Base-by-base conservation (phyloP, 345 rosid genomes). In the Eucalyptus globulus region DNA sequence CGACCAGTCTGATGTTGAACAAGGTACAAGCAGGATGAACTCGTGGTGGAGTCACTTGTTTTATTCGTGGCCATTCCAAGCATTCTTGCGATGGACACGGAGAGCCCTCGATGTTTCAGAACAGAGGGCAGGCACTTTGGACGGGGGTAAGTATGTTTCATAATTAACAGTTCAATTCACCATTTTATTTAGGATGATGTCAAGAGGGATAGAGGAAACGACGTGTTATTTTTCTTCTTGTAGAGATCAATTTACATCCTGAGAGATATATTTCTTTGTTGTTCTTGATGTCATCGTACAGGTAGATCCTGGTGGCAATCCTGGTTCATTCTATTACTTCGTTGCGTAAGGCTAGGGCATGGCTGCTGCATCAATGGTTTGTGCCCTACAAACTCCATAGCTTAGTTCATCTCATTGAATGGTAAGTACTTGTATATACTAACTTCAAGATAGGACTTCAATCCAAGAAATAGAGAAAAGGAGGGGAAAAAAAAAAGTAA, bases 261-360 rank as follows among this genome's bases (percentile, higher is more conserved):
- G 14, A 37, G 44, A 69, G 80, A 34, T 31, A 31, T 69, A 34
- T 69, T 69, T 37, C 27, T 10, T 43, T 26, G 43, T 14, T n/a
- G 21, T 29, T 51, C 60, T 76, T 87, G 12, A 51, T n/a, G 87
- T 80, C 83, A 26, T 49, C 14, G 51, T 87, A 89, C 93, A 91
- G 94, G 88, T 60, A 37, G 87, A 85, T 87, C 91, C 26, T 93
- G 95, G 95, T 93, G 95, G 94, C 89, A 87, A 6, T 91, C 93
- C 51, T 93, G 94, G 94, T 45, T 89, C 88, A 34, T 91, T 87
- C 62, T 89, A 14, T 93, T 56, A 87, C 87, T 87, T 47, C 11
- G 40, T 22, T 40, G 29, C 81, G 45, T 27, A n/a, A 16, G 43
- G 43, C 47, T 14, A 27, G 47, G 85, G 14, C 85, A 76, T 76